Conservation (phyloP, 2,329 filamentous ascomycete species). For the Anthostomella pinea region DNA sequence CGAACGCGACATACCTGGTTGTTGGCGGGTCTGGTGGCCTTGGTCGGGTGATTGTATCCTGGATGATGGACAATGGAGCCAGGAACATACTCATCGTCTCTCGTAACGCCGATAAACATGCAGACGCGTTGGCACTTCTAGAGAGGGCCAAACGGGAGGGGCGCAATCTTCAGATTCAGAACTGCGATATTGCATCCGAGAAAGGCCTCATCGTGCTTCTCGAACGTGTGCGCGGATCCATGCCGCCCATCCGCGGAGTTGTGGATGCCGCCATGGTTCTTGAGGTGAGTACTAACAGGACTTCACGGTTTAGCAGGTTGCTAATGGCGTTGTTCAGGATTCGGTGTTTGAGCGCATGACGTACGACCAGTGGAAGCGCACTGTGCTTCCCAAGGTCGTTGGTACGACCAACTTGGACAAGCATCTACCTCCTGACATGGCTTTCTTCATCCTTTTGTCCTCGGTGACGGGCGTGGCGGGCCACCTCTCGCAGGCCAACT, state of each 20-base stretch:
- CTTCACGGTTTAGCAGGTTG: neutral
- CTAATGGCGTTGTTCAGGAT: constrained; percentile 3
- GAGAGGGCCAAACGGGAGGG: neutral
- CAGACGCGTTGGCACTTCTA: neutral
- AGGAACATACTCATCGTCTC: constrained; percentile 15
- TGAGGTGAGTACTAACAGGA: constrained; percentile 1
- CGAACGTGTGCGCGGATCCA: neutral
- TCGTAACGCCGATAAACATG: constrained; percentile 1
- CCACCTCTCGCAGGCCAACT: constrained; percentile 35
- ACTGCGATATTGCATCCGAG: constrained; percentile 12
- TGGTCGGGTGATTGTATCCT: constrained; percentile 18
- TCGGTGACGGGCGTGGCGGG: constrained; percentile 37
- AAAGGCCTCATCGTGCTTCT: constrained; percentile 4
- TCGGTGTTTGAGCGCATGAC: constrained; percentile 17
- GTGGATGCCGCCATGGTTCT: constrained; percentile 15
- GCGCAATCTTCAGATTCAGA: neutral
- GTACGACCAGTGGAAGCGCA: constrained; percentile 4
- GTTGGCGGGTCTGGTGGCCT: constrained; percentile 24
- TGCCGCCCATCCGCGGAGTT: constrained; percentile 14
- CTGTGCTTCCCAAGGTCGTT: constrained; percentile 11
- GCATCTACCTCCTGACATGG: constrained; percentile 8
- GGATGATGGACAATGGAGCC: constrained; percentile 22
- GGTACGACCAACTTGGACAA: constrained; percentile 22
- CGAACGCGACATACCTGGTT: constrained; percentile 21
- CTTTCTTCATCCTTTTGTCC: constrained; percentile 41